Percentiles rank a stretch among this genome's conserved stretches.
phyloP scores from a whole-genome alignment of 169 alveolate species.

The Cytauxzoon felis region DNA sequence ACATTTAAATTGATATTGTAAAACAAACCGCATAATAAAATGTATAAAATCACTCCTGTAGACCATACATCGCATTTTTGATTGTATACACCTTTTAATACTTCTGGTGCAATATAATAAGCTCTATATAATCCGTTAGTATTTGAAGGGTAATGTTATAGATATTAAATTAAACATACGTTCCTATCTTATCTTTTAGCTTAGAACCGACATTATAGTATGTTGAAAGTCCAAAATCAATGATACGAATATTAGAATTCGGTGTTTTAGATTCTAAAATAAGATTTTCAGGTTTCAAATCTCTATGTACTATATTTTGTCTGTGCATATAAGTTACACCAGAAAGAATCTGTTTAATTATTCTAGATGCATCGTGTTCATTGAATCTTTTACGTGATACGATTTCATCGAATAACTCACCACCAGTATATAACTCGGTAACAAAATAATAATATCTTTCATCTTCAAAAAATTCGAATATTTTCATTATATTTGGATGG shows the following conservation, averaged over 20 bases:
- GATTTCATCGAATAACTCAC: conserved; percentile 92
- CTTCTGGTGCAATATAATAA: conserved; percentile 89
- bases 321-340: conserved; percentile 90
- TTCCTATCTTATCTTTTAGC: conserved; percentile 91
- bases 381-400: conserved; percentile 83
- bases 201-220: conserved; percentile 82
- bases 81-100: conserved; percentile 83
- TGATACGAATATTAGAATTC: conserved; percentile 85
- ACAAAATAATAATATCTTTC: conserved; percentile 82
- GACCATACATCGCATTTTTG: conserved; percentile 89
- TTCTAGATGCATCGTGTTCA: conserved; percentile 90
- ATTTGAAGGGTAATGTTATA: neutral
- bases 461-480: conserved; percentile 86
- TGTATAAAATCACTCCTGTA: conserved; percentile 84
- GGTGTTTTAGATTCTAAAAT: conserved; percentile 82
- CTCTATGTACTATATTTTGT: conserved; percentile 85
- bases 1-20: neutral
- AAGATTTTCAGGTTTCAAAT: conserved; percentile 85
- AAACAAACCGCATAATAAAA: conserved; percentile 76
- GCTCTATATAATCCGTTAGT: no score
- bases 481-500: conserved; percentile 87
- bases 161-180: conserved; percentile 44
- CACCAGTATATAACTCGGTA: conserved; percentile 90
- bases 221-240: conserved; percentile 92
- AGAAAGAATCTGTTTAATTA: conserved; percentile 85